Conservation (phyloP, 1,139 yeast species). For the Zygosaccharomyces pseudobailii region DNA sequence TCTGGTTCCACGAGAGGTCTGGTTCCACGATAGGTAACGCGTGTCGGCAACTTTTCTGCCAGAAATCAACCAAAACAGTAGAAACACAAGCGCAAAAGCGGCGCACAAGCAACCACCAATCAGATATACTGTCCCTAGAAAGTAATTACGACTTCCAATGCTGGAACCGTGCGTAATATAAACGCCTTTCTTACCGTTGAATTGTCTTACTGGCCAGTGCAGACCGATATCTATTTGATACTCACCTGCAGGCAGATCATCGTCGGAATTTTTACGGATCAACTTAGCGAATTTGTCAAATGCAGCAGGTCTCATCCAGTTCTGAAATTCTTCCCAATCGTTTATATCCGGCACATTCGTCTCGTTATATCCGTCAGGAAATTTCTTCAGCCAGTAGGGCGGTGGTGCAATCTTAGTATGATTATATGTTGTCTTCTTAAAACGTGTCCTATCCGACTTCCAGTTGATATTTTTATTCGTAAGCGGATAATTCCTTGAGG, state of each 20-base stretch:
- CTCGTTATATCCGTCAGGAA: slow-evolving; percentile 66
- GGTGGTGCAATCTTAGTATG: slow-evolving; percentile 68
- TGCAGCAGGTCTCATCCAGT: slow-evolving; percentile 86
- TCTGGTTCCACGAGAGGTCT: slow-evolving; percentile 31
- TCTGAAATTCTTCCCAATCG: slow-evolving; percentile 55
- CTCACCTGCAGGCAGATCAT: slow-evolving; percentile 49
- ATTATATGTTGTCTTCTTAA: slow-evolving; percentile 54
- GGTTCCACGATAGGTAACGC: slow-evolving; percentile 31
- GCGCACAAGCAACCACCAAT: slow-evolving; percentile 55
- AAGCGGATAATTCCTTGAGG: slow-evolving; percentile 44
- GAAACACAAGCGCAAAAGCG: slow-evolving; percentile 44
- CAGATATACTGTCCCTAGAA: slow-evolving; percentile 61
- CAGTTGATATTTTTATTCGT: slow-evolving; percentile 60
- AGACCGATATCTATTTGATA: slow-evolving; percentile 55
- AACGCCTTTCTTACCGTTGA: slow-evolving; percentile 66
- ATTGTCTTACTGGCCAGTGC: slow-evolving; percentile 65
- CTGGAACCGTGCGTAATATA: slow-evolving; percentile 63
- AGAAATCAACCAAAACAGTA: slow-evolving; percentile 43
- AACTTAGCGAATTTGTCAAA: slow-evolving; percentile 64
- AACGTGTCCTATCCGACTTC: slow-evolving; percentile 56
- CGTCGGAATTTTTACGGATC: slow-evolving; percentile 53
- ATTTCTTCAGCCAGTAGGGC: slow-evolving; percentile 63
- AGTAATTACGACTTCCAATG: slow-evolving; percentile 66
- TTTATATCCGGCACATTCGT: slow-evolving; percentile 59
- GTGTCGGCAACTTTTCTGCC: slow-evolving; percentile 35